Base-by-base conservation (phyloP, 345 rosid species). In the Syzygium aromaticum region DNA sequence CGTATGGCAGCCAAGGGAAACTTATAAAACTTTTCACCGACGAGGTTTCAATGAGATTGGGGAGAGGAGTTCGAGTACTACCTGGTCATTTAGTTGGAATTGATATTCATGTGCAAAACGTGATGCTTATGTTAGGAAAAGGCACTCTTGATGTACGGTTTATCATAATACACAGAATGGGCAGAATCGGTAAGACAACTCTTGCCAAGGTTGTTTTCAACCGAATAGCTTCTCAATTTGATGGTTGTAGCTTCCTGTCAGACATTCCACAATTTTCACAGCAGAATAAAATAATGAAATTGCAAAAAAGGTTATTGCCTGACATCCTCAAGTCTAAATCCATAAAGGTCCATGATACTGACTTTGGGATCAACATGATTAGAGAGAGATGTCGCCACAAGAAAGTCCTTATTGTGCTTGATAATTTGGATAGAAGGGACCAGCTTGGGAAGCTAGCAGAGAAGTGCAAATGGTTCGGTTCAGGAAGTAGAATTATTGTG, bases 141-240 rank as follows among this genome's bases (percentile, higher is more conserved):
- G 85, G 51, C 19, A 4, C 77, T 21, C 13, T 14, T 21, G 86
- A 84, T n/a, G 86, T 84, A 21, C 78, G 80, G 0, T 7, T 87
- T n/a, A 51, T 87, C 7, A 85, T 82, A 52, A 87, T 87, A 51
- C 49, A 28, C 23, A 86, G 88, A 38, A 87, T 84, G 86, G 64
- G 88, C 1, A 84, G 86, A 21, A 84, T 87, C 10, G 88, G 88
- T 9, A 87, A 87, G 59, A 87, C 88, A 30, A 84, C 88, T 8
- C 86, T 87, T 16, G 88, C 88, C 8, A 57, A 80, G 14, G 73
- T 61, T 16, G 57, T 87, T 56, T 87, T 54, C 25, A 87, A 84
- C 77, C 85, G 7, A 23, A n/a, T 87, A 12, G 33, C 49, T 28
- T 19, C 51, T 3, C 51, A 22, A 10, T 87, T 38, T 28, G 49